Conservation (phyloP, 139 green algal genomes). For the Tetradesmus obliquus region DNA sequence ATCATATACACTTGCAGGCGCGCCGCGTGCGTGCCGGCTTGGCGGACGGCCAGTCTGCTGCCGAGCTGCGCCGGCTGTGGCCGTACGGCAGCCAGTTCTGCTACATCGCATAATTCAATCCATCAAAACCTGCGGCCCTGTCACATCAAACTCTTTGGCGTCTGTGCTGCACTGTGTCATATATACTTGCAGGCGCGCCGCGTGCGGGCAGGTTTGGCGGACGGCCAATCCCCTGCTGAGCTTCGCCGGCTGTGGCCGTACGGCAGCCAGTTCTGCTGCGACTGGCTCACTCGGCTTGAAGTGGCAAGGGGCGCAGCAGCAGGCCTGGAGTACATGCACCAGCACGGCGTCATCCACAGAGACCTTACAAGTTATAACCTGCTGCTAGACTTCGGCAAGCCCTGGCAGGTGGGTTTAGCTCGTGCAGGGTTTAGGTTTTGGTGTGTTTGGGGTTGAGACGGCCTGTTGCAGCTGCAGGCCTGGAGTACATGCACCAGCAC, state of each 20-base stretch:
- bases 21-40: slow-evolving; percentile 24
- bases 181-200: slow-evolving; percentile 24
- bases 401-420: slow-evolving; percentile 19
- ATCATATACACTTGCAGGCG: slow-evolving; percentile 9
- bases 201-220: slow-evolving; percentile 24
- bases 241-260: slow-evolving; percentile 29
- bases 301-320: slow-evolving; percentile 56
- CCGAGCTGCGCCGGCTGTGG: slow-evolving; percentile 25
- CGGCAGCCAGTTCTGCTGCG: slow-evolving; percentile 31
- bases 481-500: slow-evolving; percentile 63
- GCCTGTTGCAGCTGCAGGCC: neutral
- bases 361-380: slow-evolving; percentile 80
- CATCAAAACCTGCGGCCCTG: neutral
- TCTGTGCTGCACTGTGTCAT: neutral
- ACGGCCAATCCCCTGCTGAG: slow-evolving; percentile 3
- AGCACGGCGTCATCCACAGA: slow-evolving; percentile 56
- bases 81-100: slow-evolving; percentile 35
- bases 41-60: neutral
- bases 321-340: slow-evolving; percentile 76
- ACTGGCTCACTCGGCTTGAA: slow-evolving; percentile 45
- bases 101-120: too few species aligned
- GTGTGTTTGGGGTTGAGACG: neutral
- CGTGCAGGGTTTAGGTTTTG: neutral
- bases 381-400: slow-evolving; percentile 59
- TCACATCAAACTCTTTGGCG: neutral